Percentiles rank a stretch among this genome's conserved stretches.
These are phyloP conservation scores for Candida insectalens DNA, from an alignment of 805 yeast species.

Conservation along the genomic window DNA sequence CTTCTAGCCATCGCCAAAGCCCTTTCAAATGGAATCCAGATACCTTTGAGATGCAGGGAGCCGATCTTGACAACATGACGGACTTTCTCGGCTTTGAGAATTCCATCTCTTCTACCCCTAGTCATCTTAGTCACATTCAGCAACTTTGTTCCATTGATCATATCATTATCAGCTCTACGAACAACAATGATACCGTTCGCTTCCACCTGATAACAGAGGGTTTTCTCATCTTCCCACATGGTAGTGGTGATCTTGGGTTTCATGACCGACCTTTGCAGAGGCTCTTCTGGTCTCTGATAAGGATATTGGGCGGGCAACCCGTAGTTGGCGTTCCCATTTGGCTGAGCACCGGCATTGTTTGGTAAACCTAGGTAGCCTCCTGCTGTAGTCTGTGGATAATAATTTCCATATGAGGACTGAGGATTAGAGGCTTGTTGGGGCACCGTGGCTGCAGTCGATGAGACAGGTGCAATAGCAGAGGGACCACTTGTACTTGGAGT, in stretches of 20 bases:
- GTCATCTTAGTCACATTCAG: slow-evolving; percentile 64
- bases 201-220: slow-evolving; percentile 60
- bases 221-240: slow-evolving; percentile 67
- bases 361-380: background rate
- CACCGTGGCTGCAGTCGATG: background rate
- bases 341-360: background rate
- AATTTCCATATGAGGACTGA: too few species aligned
- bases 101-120: slow-evolving; percentile 63
- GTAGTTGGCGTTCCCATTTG: background rate
- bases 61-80: slow-evolving; percentile 62
- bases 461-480: background rate
- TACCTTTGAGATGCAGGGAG: slow-evolving; percentile 64
- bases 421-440: too few species aligned
- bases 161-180: slow-evolving; percentile 57
- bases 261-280: background rate
- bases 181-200: slow-evolving; percentile 56
- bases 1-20: slow-evolving; percentile 62
- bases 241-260: slow-evolving; percentile 55
- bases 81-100: slow-evolving; percentile 51
- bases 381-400: too few species aligned
- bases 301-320: too few species aligned
- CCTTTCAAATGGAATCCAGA: slow-evolving; percentile 64
- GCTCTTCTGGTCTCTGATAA: background rate
- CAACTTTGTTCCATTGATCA: slow-evolving; percentile 61
- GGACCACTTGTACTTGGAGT: too few species aligned